Evolutionary conservation across 352 stramenopile genomes (phyloP), one percentile per base, ranked within the genome.

Genomic region (Globisporangium acanthophoron): DNA sequence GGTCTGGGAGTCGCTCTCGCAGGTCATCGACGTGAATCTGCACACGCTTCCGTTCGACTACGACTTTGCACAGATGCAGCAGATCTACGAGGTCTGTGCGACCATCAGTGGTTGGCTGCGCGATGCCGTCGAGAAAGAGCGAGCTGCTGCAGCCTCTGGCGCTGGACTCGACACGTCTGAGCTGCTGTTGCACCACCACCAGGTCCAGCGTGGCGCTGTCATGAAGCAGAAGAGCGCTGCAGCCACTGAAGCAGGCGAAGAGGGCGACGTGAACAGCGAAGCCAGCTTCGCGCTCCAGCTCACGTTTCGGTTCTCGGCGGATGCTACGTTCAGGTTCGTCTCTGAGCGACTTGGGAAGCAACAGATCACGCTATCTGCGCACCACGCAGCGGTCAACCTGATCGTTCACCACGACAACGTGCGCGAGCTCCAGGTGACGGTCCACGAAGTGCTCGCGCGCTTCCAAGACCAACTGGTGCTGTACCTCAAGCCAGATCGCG

Each of bases 1-100:
- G 18, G 58, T 66, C 6, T 87, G 75, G 79, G 78, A 67, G 11
- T 62, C 64, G n/a, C 63, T 85, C 9, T 84, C 80, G 49, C 66
- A 73, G 15, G 77, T 88, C 45, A 66, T 87, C 35, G 77, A 90
- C 54, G 59, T 87, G 21, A 77, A 84, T 48, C 50, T 87, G 40
- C 73, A 79, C 16, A 72, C 63, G 12, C 24, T 85, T 35, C 63
- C 67, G 41, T 69, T 85, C 39, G 73, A 84, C 20, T 70, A 76
- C 43, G 66, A 80, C 16, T 33, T 79, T 33, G 46, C 24, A 11
- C 66, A 84, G 45, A 58, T 82, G 20, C 54, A 76, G 46, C 60
- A 76, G 40, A 49, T 85, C 43, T 74, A 46, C 12, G 24, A 61
- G 16, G 31, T 61, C 16, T 57, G 39, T 29, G 2, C 46, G 29